phyloP scores from a whole-genome alignment of 176 grass and related monocot species.

The Saccharum officinarum region DNA sequence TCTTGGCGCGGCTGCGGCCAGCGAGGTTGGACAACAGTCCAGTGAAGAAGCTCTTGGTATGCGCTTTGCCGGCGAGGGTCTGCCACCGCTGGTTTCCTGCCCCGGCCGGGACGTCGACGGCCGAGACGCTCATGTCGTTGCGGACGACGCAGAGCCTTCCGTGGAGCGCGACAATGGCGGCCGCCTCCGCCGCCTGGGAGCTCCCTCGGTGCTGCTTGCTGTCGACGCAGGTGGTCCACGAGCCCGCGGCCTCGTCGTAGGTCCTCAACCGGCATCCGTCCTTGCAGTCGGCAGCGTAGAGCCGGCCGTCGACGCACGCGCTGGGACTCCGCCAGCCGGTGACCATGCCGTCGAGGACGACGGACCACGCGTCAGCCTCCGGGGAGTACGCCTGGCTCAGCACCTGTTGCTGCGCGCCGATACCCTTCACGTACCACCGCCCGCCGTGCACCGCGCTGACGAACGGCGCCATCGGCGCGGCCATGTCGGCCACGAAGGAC shows the following conservation, averaged over 20 bases:
- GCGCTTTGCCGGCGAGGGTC: constrained; percentile 50
- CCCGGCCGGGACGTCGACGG: constrained; percentile 43
- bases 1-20: constrained; percentile 49
- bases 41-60: constrained; percentile 54
- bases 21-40: constrained; percentile 56
- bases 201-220: constrained; percentile 64
- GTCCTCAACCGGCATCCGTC: constrained; percentile 68
- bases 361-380: constrained; percentile 46
- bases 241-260: constrained; percentile 46
- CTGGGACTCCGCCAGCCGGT: constrained; percentile 76
- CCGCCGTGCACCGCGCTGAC: constrained; percentile 58
- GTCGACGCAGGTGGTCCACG: constrained; percentile 50
- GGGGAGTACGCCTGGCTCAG: constrained; percentile 61
- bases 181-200: constrained; percentile 61
- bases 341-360: constrained; percentile 62
- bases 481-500: constrained; percentile 69
- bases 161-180: constrained; percentile 53
- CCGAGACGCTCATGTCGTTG: constrained; percentile 77
- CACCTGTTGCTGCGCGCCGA: constrained; percentile 55
- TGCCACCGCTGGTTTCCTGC: constrained; percentile 46
- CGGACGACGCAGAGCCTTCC: constrained; percentile 71
- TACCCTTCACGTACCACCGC: constrained; percentile 82
- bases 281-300: constrained; percentile 75
- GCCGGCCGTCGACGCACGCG: constrained; percentile 46
- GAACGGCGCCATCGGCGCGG: constrained; percentile 58